phyloP scores from a whole-genome alignment of 2,329 filamentous ascomycete species.

The Aspergillus sp. region DNA sequence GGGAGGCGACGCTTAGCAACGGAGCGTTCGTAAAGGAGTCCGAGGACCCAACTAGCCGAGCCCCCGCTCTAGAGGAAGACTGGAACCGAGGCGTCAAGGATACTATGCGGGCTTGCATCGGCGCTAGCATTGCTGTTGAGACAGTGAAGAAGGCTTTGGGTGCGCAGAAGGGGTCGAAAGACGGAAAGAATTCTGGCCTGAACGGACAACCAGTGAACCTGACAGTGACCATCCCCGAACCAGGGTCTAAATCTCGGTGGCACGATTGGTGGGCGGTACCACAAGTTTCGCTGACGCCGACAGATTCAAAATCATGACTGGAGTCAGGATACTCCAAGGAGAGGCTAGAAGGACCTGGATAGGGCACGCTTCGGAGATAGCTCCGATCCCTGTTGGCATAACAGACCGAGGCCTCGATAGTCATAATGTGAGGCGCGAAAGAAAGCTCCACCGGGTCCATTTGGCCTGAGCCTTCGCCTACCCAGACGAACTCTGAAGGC shows the following conservation, averaged over 20 bases:
- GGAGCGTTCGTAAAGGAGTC: slow-evolving; percentile 32
- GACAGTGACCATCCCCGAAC: slow-evolving; percentile 36
- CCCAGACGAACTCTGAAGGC: too few relatives aligned
- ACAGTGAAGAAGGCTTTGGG: slow-evolving; percentile 58
- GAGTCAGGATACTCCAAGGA: neutral
- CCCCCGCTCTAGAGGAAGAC: slow-evolving; percentile 55
- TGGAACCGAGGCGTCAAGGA: slow-evolving; percentile 63
- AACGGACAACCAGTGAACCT: slow-evolving; percentile 19
- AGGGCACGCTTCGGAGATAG: neutral
- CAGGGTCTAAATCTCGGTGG: slow-evolving; percentile 41
- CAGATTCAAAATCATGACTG: slow-evolving; percentile 14
- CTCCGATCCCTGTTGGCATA: too few relatives aligned
- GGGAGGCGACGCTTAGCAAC: slow-evolving; percentile 42
- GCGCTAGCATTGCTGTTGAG: slow-evolving; percentile 63
- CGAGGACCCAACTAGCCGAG: slow-evolving; percentile 27
- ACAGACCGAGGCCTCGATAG: too few relatives aligned
- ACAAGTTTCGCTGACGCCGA: slow-evolving; percentile 26
- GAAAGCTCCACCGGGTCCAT: too few relatives aligned
- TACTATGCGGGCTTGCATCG: slow-evolving; percentile 68
- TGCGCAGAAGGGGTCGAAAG: neutral
- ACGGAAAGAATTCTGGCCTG: neutral
- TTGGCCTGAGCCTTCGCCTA: too few relatives aligned
- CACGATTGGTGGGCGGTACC: slow-evolving; percentile 48
- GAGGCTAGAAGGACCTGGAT: neutral
- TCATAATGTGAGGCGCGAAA: too few relatives aligned